Conservation (phyloP, 345 rosid species). For the Citropsis articulata region DNA sequence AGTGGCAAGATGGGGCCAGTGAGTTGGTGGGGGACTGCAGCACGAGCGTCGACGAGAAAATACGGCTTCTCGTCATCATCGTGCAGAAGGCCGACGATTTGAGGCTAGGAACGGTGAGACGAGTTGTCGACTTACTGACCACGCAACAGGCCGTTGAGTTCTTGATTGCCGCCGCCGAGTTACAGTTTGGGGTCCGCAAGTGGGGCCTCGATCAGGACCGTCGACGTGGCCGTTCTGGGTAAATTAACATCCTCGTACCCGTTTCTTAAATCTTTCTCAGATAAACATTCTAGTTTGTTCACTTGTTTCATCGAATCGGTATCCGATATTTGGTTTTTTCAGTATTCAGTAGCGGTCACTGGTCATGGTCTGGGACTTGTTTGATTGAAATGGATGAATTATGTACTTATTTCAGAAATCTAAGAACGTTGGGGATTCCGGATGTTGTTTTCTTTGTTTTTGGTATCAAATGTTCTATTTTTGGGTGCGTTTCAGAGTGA, state of each 20-base stretch:
- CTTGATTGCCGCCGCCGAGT: constrained; percentile 65
- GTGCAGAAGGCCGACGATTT: constrained; percentile 68
- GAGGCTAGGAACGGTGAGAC: constrained; percentile 49
- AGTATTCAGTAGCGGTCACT: too few species aligned
- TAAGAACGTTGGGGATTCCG: too few species aligned
- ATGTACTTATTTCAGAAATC: neutral
- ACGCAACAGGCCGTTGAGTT: constrained; percentile 76
- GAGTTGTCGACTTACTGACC: constrained; percentile 53
- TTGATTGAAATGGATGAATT: neutral
- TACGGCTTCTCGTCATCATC: constrained; percentile 40
- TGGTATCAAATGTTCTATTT: too few species aligned
- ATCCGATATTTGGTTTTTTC: too few species aligned
- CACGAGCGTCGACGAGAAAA: constrained; percentile 31
- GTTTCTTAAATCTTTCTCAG: neutral
- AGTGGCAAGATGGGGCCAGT: constrained; percentile 72
- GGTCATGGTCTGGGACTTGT: neutral
- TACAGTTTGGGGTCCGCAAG: constrained; percentile 59
- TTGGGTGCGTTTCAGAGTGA: too few species aligned
- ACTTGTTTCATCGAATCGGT: neutral
- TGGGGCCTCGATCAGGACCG: constrained; percentile 64
- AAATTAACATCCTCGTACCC: neutral
- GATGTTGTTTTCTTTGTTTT: too few species aligned
- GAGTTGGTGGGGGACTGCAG: constrained; percentile 32
- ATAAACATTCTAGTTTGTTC: too few species aligned
- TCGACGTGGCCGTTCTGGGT: neutral